A percentile compares a stretch with the other conserved stretches of the same genome.
These are phyloP conservation scores for Fusarium nematophilum DNA, from an alignment of 2,329 filamentous ascomycete species.

Conservation along the genomic window DNA sequence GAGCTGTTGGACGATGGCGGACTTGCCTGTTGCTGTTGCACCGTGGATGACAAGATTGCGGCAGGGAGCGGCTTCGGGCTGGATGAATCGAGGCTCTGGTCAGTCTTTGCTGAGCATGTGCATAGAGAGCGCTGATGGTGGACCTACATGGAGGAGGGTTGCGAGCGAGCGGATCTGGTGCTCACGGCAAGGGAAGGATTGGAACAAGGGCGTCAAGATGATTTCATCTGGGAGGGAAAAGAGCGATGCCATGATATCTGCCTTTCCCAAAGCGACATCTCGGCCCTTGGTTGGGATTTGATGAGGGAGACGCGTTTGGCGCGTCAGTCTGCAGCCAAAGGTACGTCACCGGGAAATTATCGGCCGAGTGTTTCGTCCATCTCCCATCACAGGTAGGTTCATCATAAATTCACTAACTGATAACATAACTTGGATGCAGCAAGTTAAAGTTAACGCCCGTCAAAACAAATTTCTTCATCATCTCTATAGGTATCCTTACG, in stretches of 20 bases:
- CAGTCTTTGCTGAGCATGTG: background rate
- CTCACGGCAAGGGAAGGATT: conserved; percentile 67
- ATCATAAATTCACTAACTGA: background rate
- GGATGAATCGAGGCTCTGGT: conserved; percentile 5
- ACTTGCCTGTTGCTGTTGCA: conserved; percentile 88
- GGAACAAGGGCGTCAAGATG: conserved; percentile 57
- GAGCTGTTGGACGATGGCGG: conserved; percentile 70
- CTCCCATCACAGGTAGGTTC: too few species aligned
- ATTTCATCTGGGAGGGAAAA: conserved; percentile 66
- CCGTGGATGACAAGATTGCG: conserved; percentile 84
- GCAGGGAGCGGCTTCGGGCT: conserved; percentile 76
- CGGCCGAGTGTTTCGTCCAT: conserved; percentile 23
- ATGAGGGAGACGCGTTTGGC: conserved; percentile 45
- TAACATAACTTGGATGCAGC: background rate
- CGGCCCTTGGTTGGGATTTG: background rate
- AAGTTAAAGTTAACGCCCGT: background rate
- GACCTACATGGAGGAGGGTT: conserved; percentile 63
- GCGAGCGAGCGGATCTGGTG: conserved; percentile 68
- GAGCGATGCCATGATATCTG: conserved; percentile 49
- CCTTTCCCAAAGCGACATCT: background rate
- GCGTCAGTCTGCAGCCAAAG: conserved; percentile 29
- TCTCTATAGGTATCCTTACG: conserved; percentile 5
- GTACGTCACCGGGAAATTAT: conserved; percentile 44
- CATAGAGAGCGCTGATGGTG: background rate
- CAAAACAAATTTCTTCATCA: background rate